Evolutionary conservation across 129 eudicot genomes (phyloP).

Genomic region (Lactuca sativa): DNA sequence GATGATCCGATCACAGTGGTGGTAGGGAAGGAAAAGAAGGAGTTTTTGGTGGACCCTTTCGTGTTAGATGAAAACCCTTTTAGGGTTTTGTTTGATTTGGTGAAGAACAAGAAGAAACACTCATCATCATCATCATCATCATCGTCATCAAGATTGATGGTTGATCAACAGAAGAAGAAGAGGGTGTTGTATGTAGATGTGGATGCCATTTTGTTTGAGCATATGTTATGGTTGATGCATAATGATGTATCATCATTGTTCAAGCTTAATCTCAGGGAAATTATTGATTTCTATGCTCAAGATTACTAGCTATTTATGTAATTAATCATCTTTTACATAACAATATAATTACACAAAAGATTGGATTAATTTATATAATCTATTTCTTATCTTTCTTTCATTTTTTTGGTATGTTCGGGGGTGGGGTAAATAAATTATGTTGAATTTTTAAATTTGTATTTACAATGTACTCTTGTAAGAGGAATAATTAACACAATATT

Average conservation of each 20-base stretch:
- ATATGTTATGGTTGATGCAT: constrained; percentile 79
- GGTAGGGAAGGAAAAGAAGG: constrained; percentile 64
- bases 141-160: constrained; percentile 5
- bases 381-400: constrained; percentile 1
- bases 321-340: not conserved
- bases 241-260: constrained; percentile 70
- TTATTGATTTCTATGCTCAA: constrained; percentile 74
- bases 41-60: constrained; percentile 62
- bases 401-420: constrained; percentile 8
- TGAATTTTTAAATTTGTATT: not conserved
- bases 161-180: constrained; percentile 30
- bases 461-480: constrained; percentile 18
- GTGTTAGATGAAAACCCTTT: constrained; percentile 71
- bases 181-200: constrained; percentile 71
- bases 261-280: constrained; percentile 64
- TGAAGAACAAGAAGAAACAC: constrained; percentile 21
- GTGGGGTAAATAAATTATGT: constrained; percentile 26
- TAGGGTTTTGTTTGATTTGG: constrained; percentile 65
- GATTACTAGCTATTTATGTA: constrained; percentile 40
- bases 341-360: constrained; percentile 12
- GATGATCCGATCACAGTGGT: constrained; percentile 59
- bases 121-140: constrained; percentile 25
- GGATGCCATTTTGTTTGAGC: constrained; percentile 84
- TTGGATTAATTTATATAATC: constrained; percentile 10
- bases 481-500: constrained; percentile 9